A percentile compares a stretch with the other conserved stretches of the same genome.
These are phyloP conservation scores for Camelina hispida DNA, from an alignment of 345 rosid species.

Conservation along the genomic window DNA sequence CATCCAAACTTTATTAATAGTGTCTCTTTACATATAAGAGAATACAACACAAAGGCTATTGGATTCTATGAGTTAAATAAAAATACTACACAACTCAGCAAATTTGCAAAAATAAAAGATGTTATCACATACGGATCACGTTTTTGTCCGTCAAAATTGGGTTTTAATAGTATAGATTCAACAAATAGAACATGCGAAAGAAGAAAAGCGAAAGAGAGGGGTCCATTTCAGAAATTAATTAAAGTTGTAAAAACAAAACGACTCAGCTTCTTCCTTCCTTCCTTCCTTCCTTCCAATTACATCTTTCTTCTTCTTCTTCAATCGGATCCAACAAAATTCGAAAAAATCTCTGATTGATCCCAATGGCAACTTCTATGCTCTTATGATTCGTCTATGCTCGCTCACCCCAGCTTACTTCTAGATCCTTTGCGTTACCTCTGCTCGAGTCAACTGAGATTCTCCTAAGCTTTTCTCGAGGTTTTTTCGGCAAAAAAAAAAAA, in stretches of 20 bases:
- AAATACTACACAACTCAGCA: too few species aligned
- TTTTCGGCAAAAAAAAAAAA: background rate
- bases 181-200: conserved; percentile 15
- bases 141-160: conserved; percentile 1
- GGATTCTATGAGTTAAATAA: too few species aligned
- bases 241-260: background rate
- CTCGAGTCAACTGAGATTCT: conserved; percentile 17
- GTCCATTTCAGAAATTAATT: conserved; percentile 5
- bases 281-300: background rate
- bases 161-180: background rate
- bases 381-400: conserved; percentile 12
- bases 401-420: background rate
- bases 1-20: too few species aligned
- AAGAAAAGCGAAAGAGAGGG: conserved; percentile 25
- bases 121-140: too few species aligned
- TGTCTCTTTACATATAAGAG: too few species aligned
- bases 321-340: conserved; percentile 23
- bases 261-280: background rate
- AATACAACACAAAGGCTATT: too few species aligned
- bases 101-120: too few species aligned
- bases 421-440: conserved; percentile 2
- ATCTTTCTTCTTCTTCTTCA: background rate
- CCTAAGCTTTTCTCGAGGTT: background rate
- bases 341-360: background rate
- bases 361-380: background rate